phyloP scores from a whole-genome alignment of 1,284 basidiomycete genomes.

The Sparassis latifolia region DNA sequence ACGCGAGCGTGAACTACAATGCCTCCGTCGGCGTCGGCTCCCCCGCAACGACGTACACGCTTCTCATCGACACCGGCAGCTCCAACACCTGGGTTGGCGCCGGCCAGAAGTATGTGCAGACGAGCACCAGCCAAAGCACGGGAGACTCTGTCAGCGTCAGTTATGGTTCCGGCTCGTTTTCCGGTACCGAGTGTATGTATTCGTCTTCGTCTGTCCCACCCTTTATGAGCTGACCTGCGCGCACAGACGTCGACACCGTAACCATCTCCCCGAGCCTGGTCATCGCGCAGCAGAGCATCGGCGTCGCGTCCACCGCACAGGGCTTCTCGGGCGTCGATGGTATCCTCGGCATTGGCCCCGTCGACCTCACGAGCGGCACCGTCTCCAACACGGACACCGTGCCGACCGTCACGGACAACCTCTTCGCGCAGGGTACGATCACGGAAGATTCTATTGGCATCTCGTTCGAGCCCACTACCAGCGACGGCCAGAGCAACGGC shows the following conservation, averaged over 20 bases:
- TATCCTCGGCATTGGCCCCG: slow-evolving; percentile 51
- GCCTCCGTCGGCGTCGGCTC: slow-evolving; percentile 50
- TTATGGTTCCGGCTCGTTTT: slow-evolving; percentile 47
- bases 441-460: slow-evolving; percentile 39
- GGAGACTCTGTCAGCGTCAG: slow-evolving; percentile 35
- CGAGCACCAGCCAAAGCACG: slow-evolving; percentile 37
- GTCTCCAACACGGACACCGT: slow-evolving; percentile 19
- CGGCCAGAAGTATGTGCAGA: slow-evolving; percentile 33
- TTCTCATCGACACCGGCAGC: slow-evolving; percentile 52
- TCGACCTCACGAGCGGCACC: slow-evolving; percentile 38
- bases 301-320: slow-evolving; percentile 34
- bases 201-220: neutral
- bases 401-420: slow-evolving; percentile 33
- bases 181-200: slow-evolving; percentile 42
- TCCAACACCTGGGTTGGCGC: slow-evolving; percentile 52
- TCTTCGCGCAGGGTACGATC: slow-evolving; percentile 37
- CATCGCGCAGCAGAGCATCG: slow-evolving; percentile 45
- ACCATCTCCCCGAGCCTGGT: slow-evolving; percentile 35
- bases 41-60: slow-evolving; percentile 50
- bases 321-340: slow-evolving; percentile 45
- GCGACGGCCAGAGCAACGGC: slow-evolving; percentile 27
- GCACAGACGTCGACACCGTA: slow-evolving; percentile 39
- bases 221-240: slow-evolving; percentile 1
- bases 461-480: slow-evolving; percentile 42
- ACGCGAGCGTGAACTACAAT: slow-evolving; percentile 49